Base-by-base conservation (phyloP, 2,329 filamentous ascomycete genomes). In the Fusarium sulawesiense region DNA sequence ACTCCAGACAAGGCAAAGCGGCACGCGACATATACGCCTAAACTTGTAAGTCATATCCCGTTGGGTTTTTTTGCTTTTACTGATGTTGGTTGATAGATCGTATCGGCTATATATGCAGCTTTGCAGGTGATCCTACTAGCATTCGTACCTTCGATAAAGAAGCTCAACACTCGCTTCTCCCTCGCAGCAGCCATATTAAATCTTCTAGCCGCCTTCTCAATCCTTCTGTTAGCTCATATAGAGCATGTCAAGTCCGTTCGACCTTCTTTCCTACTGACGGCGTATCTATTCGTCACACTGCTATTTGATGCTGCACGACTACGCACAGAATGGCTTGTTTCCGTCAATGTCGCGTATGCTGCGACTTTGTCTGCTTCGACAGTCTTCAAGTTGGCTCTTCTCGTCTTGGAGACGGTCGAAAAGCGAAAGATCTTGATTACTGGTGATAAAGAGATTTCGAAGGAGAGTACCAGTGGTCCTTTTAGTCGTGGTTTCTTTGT, bases 391-490 rank as follows among this genome's bases (percentile, higher is more conserved):
- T 25, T 78, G 3, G 68, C 54, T 0, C 42, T 80, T 2, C 51
- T 79, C 3, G 54, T 71, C 4, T 57, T 79, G 0, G 78, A 79
- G 30, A 75, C 73, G 2, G 58, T 78, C 0, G 78, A 80, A 56
- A 80, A 79, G 64, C 73, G 76, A 10, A 61, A 41, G 9, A 78
- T 79, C 1, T 51, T 80, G 23, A 66, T 79, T 6, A 77, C 84
- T 7, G 75, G 86, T 5, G 84, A 81, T 48, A 75, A 77, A 2
- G 65, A 73, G 4, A 81, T 79, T 44, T 84, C 86, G 2, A 82
- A 80, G 0, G 87, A 89, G 71, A 82, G 82, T 5, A 87, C 83
- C 4, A 84, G 82, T 21, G 78, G 78, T 0, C 77, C 76, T 0
- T 67, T 79, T 3, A 76, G 61, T 29, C 75, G 76, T 1, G 76